Evolutionary conservation across 176 grass and related monocot species (phyloP), one percentile per base, ranked within the genome.

Genomic region (Juncus inflexus): DNA sequence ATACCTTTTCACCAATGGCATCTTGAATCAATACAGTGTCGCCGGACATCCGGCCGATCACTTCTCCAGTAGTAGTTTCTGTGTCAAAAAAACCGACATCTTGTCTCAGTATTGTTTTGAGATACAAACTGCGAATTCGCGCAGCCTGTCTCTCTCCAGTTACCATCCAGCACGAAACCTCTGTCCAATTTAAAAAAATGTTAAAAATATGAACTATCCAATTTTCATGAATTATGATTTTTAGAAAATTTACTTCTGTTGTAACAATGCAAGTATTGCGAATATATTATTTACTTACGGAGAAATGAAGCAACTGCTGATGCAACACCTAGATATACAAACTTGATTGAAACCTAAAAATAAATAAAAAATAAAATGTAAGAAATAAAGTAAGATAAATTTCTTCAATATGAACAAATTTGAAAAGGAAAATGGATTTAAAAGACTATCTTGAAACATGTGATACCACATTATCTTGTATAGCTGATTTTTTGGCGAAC

Each of bases 11-110:
- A 73, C 84, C 89, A 76, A 91, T 87, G 15, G 89, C 89, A 45
- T 91, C 83, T 81, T 91, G 89, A 55, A 91, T 87, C 47, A 91
- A 73, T 64, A 84, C 73, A 56, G 88, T 91, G 65, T 87, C 89
- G 42, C 81, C 81, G 39, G 89, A 84, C 81, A 91, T 91, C 52
- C 89, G 83, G 54, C 79, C 81, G 53, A 79, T 87, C 43, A 87
- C 81, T 77, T 91, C 84, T 54, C 89, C 89, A 4, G 89, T 87
- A 47, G 83, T 81, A 5, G 84, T 79, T 73, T 91, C 84, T 14
- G 71, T 77, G 16, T 91, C 89, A 71, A 87, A 91, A 61, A 91
- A 91, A 47, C 71, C 50, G 42, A 86, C 65, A 54, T 90, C 87
- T 72, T 86, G 87, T 69, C 76, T 69, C 52, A 87, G 84, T 79